Percentiles rank a stretch among this genome's conserved stretches.
These are phyloP conservation scores for Camellia granthamiana DNA, from an alignment of 148 eudicot species.

Conservation along the genomic window DNA sequence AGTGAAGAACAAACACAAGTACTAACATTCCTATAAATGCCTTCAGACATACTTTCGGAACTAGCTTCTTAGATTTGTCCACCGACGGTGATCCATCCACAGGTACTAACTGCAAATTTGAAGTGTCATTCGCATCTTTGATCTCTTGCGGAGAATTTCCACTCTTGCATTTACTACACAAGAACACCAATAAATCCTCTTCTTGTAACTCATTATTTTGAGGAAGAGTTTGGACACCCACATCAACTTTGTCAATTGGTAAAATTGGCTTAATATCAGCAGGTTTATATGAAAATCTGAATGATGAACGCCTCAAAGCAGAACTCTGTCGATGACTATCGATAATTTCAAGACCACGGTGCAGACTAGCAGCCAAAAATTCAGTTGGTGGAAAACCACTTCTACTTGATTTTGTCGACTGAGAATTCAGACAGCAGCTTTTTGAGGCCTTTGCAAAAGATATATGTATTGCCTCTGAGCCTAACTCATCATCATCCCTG, in stretches of 20 bases:
- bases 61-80: slow-evolving; percentile 57
- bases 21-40: background rate
- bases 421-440: slow-evolving; percentile 36
- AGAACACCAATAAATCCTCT: slow-evolving; percentile 24
- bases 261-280: slow-evolving; percentile 47
- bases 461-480: slow-evolving; percentile 24
- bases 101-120: slow-evolving; percentile 72
- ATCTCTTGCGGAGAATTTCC: slow-evolving; percentile 31
- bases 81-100: slow-evolving; percentile 45
- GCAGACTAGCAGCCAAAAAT: slow-evolving; percentile 75
- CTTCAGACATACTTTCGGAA: slow-evolving; percentile 68
- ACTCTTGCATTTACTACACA: slow-evolving; percentile 70
- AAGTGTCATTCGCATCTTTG: slow-evolving; percentile 38
- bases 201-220: slow-evolving; percentile 35
- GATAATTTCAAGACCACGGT: slow-evolving; percentile 77
- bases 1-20: background rate
- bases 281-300: slow-evolving; percentile 67
- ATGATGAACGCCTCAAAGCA: slow-evolving; percentile 65
- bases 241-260: slow-evolving; percentile 66
- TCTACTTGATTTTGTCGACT: slow-evolving; percentile 34
- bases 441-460: slow-evolving; percentile 44
- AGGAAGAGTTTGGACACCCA: slow-evolving; percentile 71
- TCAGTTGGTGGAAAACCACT: slow-evolving; percentile 45
- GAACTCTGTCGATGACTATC: slow-evolving; percentile 58
- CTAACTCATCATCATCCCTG: slow-evolving; percentile 13